Evolutionary conservation across 495 filamentous ascomycete genomes (phyloP).

Genomic region (Lentithecium fluviatile): DNA sequence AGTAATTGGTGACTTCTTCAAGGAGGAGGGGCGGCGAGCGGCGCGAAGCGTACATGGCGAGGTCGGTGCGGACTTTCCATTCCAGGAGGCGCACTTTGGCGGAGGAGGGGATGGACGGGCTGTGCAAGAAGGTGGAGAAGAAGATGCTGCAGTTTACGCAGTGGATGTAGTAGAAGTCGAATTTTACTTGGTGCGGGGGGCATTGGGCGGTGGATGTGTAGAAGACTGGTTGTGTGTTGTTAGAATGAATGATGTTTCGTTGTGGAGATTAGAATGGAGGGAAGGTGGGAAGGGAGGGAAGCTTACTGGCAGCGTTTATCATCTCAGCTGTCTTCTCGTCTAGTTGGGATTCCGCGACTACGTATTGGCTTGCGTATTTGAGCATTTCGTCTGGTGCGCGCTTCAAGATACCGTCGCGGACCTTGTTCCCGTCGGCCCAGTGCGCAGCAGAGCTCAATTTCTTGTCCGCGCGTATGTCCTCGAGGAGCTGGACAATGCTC

Average conservation of each 20-base stretch:
- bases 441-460: slow-evolving; percentile 53
- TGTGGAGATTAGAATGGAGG: too few relatives aligned
- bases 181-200: slow-evolving; percentile 61
- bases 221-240: slow-evolving; percentile 55
- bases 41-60: slow-evolving; percentile 66
- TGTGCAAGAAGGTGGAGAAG: slow-evolving; percentile 53
- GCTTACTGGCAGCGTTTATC: slow-evolving; percentile 60
- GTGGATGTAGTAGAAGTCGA: slow-evolving; percentile 85
- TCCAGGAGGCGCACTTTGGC: slow-evolving; percentile 66
- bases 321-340: slow-evolving; percentile 73
- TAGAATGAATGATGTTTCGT: too few relatives aligned
- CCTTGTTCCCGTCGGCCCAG: slow-evolving; percentile 59
- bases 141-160: slow-evolving; percentile 63
- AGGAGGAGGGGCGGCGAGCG: slow-evolving; percentile 54
- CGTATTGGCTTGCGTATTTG: slow-evolving; percentile 57
- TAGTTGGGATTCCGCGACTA: slow-evolving; percentile 59
- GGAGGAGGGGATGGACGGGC: slow-evolving; percentile 42
- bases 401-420: slow-evolving; percentile 63
- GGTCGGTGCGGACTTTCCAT: slow-evolving; percentile 71
- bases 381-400: slow-evolving; percentile 65
- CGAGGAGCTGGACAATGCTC: slow-evolving; percentile 57
- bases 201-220: slow-evolving; percentile 62
- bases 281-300: slow-evolving; percentile 1
- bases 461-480: slow-evolving; percentile 55
- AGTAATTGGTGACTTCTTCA: slow-evolving; percentile 57